Evolutionary conservation across 441 rosid genomes (phyloP).

Genomic region (Corymbia calophylla): DNA sequence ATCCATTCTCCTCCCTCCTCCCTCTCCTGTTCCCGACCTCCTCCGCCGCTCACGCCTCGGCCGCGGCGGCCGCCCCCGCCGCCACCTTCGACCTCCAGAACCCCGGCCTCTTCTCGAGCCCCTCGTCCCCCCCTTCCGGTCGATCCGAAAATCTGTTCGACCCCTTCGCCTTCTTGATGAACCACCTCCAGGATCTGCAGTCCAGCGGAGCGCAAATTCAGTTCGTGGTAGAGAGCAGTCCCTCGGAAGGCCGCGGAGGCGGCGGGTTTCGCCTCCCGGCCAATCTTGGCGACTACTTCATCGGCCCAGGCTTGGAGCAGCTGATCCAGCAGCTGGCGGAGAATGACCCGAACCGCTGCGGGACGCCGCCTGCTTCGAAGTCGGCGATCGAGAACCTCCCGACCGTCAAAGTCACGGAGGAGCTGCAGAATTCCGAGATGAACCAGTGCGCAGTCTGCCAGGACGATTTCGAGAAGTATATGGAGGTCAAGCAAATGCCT

Average conservation of each 20-base stretch:
- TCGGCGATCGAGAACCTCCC: constrained; percentile 7
- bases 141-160: not conserved
- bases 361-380: constrained; percentile 11
- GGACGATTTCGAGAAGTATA: constrained; percentile 1
- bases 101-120: not conserved
- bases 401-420: not conserved
- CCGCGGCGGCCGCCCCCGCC: not conserved
- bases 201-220: constrained; percentile 12
- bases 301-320: constrained; percentile 12
- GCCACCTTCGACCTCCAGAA: constrained; percentile 1
- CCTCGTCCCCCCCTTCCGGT: not conserved
- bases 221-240: not conserved
- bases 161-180: constrained; percentile 1
- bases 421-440: constrained; percentile 3
- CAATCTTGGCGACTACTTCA: constrained; percentile 7
- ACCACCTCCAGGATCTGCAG: not conserved
- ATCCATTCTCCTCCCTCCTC: constrained; percentile 7
- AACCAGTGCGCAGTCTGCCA: constrained; percentile 15
- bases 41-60: not conserved
- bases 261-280: constrained; percentile 2
- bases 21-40: not conserved
- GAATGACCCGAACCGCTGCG: constrained; percentile 7
- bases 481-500: constrained; percentile 11
- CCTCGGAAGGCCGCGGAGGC: not conserved
- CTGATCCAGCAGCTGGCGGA: constrained; percentile 11